phyloP scores from a whole-genome alignment of 768 basidiomycete genomes.

The Neoboletus subvelutipes region DNA sequence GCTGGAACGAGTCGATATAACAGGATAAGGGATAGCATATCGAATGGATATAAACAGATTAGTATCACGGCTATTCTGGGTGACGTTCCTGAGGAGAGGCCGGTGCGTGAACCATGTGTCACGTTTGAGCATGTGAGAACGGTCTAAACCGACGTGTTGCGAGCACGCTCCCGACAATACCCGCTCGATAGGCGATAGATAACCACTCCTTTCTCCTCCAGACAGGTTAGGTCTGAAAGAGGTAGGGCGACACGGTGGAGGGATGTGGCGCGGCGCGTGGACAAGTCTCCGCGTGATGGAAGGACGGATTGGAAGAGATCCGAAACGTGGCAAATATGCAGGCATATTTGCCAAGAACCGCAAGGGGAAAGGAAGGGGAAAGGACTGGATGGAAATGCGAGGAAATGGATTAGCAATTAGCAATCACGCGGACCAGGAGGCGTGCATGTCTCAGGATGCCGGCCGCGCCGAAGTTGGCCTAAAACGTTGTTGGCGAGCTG shows the following conservation, averaged over 20 bases:
- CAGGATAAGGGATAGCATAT: slow-evolving; percentile 10
- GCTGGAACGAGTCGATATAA: slow-evolving; percentile 5
- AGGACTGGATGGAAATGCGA: background rate
- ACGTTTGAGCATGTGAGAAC: slow-evolving; percentile 13
- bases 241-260: background rate
- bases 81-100: slow-evolving; percentile 20
- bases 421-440: slow-evolving; percentile 1
- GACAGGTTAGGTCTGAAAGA: background rate
- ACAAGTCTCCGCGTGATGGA: background rate
- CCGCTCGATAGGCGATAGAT: no score
- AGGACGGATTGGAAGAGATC: slow-evolving; percentile 2
- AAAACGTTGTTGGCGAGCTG: slow-evolving; percentile 24
- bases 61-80: slow-evolving; percentile 21
- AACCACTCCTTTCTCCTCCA: background rate
- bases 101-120: slow-evolving; percentile 15
- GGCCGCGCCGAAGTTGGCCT: slow-evolving; percentile 12
- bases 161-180: background rate
- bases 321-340: slow-evolving; percentile 14
- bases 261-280: slow-evolving; percentile 5
- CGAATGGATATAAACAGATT: slow-evolving; percentile 9
- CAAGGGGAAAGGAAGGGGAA: slow-evolving; percentile 17
- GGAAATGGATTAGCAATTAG: slow-evolving; percentile 9
- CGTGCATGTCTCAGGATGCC: slow-evolving; percentile 19
- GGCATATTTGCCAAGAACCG: slow-evolving; percentile 7
- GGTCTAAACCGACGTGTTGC: background rate